Percentiles rank a stretch among this genome's conserved stretches.
phyloP scores from a whole-genome alignment of 75 land plant species.

The Pinus taeda region DNA sequence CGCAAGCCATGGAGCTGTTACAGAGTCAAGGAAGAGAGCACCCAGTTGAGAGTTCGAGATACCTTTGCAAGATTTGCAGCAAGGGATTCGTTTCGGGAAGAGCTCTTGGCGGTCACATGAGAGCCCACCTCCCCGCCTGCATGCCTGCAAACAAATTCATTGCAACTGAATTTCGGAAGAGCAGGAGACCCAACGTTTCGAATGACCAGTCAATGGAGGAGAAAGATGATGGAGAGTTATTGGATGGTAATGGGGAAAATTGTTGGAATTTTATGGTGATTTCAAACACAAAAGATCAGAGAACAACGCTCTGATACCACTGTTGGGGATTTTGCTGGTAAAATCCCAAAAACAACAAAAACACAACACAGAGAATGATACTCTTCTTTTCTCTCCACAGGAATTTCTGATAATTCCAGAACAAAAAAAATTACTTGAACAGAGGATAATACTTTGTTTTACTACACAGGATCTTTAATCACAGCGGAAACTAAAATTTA shows the following conservation, averaged over 20 bases:
- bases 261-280: no score
- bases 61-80: slow-evolving; percentile 58
- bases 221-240: slow-evolving; percentile 5
- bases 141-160: background rate
- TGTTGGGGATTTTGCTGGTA: no score
- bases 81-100: slow-evolving; percentile 59
- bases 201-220: background rate
- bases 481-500: no score
- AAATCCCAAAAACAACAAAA: no score
- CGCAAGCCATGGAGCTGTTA: background rate
- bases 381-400: no score
- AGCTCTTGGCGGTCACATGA: slow-evolving; percentile 76
- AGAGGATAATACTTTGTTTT: no score
- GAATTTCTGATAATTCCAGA: no score
- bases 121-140: slow-evolving; percentile 54
- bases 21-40: background rate
- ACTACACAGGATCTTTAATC: no score
- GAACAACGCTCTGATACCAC: no score
- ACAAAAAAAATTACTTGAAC: no score
- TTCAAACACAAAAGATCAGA: no score
- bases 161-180: background rate
- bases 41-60: slow-evolving; percentile 11
- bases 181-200: background rate
- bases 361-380: no score
- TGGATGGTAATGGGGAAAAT: slow-evolving; percentile 1